Evolutionary conservation across 2,329 filamentous ascomycete species (phyloP).

Genomic region (Alternaria viburni): DNA sequence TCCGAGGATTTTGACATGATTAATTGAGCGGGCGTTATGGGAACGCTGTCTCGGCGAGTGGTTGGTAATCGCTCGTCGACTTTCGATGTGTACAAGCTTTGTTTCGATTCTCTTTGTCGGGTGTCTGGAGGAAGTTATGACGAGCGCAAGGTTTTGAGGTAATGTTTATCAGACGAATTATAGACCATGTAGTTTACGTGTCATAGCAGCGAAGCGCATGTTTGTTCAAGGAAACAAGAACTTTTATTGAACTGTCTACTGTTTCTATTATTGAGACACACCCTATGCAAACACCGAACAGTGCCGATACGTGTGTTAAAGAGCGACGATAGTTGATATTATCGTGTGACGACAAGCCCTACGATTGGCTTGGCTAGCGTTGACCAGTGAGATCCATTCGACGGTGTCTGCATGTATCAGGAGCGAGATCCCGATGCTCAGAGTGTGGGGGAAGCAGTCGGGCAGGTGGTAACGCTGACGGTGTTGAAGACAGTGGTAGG

Average conservation of each 20-base stretch:
- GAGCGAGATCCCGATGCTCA: neutral
- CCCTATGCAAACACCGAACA: neutral
- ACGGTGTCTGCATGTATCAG: neutral
- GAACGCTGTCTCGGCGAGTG: neutral
- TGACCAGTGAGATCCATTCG: neutral
- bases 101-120: neutral
- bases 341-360: neutral
- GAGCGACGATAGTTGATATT: neutral
- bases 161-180: neutral
- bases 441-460: neutral
- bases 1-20: constrained; percentile 9
- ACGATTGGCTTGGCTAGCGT: neutral
- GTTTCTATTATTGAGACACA: neutral
- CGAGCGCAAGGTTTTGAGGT: neutral
- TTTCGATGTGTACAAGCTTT: neutral
- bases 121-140: neutral
- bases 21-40: neutral
- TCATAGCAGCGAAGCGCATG: neutral
- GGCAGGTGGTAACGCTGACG: neutral
- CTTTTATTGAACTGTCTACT: constrained; percentile 1
- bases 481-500: neutral
- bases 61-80: neutral
- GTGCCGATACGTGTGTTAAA: neutral
- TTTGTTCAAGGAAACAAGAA: neutral
- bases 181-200: neutral